A percentile compares a stretch with the other conserved stretches of the same genome.
Evolutionary conservation across 1,139 yeast genomes (phyloP).

Genomic region (Nakaseomyces glabratus): DNA sequence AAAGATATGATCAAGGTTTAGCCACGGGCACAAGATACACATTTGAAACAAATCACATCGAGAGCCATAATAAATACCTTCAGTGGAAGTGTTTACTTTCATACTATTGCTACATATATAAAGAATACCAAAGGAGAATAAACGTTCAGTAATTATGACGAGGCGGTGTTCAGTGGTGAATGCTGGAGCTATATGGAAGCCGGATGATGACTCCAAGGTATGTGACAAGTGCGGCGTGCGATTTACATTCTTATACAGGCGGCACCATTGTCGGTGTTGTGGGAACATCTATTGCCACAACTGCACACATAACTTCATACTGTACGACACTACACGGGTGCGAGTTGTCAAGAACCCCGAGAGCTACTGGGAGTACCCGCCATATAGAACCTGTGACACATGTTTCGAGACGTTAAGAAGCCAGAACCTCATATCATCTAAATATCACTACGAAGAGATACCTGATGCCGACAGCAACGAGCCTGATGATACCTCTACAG

Average conservation of each 20-base stretch:
- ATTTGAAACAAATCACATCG: too few relatives aligned
- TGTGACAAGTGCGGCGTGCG: conserved; percentile 54
- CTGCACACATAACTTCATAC: conserved; percentile 24
- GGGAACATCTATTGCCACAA: conserved; percentile 29
- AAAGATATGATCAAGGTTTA: too few relatives aligned
- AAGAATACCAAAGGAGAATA: too few relatives aligned
- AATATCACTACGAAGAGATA: conserved; percentile 5
- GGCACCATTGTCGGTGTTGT: conserved; percentile 75
- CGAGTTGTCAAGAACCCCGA: conserved; percentile 75
- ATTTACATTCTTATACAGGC: conserved; percentile 62
- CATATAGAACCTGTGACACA: conserved; percentile 27
- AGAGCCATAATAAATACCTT: too few relatives aligned
- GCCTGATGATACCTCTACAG: background rate
- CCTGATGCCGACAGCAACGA: background rate
- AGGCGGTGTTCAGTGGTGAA: conserved; percentile 11
- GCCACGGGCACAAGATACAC: too few relatives aligned
- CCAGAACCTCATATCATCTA: conserved; percentile 5
- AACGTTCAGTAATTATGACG: too few relatives aligned
- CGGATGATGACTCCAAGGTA: conserved; percentile 49
- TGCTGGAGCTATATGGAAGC: conserved; percentile 61
- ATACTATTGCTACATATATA: too few relatives aligned
- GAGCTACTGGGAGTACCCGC: conserved; percentile 45
- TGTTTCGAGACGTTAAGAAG: conserved; percentile 5
- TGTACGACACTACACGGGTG: conserved; percentile 32
- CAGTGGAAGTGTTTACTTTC: too few relatives aligned